Conservation (phyloP, 2,329 filamentous ascomycete species). For the Lojkania enalia region DNA sequence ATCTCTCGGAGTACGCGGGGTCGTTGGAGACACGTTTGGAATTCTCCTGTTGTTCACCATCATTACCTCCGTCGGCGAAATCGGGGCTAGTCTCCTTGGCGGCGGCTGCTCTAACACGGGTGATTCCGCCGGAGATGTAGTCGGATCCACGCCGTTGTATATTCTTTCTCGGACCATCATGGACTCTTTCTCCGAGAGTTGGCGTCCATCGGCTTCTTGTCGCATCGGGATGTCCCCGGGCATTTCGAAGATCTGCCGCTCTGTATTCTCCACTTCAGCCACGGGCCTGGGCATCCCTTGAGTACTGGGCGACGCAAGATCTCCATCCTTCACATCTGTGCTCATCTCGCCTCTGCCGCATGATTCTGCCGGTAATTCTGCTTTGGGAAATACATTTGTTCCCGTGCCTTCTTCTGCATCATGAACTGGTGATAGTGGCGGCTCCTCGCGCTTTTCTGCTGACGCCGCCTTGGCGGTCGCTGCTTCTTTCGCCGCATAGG, state of each 20-base stretch:
- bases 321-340: conserved; percentile 22
- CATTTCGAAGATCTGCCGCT: conserved; percentile 52
- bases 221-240: conserved; percentile 60
- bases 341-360: conserved; percentile 21
- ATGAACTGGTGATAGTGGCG: conserved; percentile 24
- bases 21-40: conserved; percentile 34
- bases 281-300: conserved; percentile 20
- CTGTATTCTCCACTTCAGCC: conserved; percentile 42
- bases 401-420: conserved; percentile 25
- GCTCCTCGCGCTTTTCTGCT: conserved; percentile 25
- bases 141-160: conserved; percentile 51
- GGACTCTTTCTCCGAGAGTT: conserved; percentile 54
- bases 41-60: conserved; percentile 31
- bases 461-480: conserved; percentile 22
- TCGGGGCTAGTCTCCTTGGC: conserved; percentile 26
- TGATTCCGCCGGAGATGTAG: conserved; percentile 20
- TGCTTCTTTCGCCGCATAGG: conserved; percentile 27
- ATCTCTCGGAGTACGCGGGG: conserved; percentile 36
- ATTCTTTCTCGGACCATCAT: conserved; percentile 50
- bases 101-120: conserved; percentile 24
- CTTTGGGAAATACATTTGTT: conserved; percentile 49
- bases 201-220: conserved; percentile 53
- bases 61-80: conserved; percentile 32
- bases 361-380: conserved; percentile 47
- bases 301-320: conserved; percentile 12